These are phyloP conservation scores for Jamesozyma hellenica DNA, from an alignment of 805 yeast species.

Conservation along the genomic window DNA sequence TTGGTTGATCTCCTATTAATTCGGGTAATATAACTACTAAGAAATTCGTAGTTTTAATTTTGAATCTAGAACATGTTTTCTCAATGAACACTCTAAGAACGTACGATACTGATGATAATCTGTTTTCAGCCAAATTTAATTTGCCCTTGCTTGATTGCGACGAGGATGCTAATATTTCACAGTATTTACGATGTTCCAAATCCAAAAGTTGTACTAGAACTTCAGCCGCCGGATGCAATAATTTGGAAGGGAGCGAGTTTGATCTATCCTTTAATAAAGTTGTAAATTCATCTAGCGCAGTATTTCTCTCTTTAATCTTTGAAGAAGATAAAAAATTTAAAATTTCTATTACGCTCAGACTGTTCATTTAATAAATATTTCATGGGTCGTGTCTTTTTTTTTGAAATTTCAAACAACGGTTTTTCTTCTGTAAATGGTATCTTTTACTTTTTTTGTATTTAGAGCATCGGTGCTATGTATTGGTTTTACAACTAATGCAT, in stretches of 20 bases:
- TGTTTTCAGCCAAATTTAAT: conserved; percentile 24
- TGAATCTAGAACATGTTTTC: conserved; percentile 19
- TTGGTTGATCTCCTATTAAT: conserved; percentile 10
- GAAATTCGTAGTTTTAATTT: conserved; percentile 18
- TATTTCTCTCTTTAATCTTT: conserved; percentile 46
- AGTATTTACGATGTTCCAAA: conserved; percentile 29
- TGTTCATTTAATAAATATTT: conserved; percentile 8
- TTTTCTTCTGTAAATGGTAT: no score
- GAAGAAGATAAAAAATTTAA: conserved; percentile 34
- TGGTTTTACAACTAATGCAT: no score
- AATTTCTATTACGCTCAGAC: conserved; percentile 4
- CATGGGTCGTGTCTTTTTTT: neutral
- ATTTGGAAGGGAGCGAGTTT: conserved; percentile 13
- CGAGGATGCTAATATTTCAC: conserved; percentile 6
- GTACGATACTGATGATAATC: conserved; percentile 19
- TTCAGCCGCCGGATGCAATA: conserved; percentile 18
- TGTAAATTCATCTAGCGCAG: conserved; percentile 36
- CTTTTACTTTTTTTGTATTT: no score
- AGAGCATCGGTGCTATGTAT: no score
- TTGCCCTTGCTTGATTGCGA: conserved; percentile 28
- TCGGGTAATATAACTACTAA: conserved; percentile 18
- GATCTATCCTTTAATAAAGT: conserved; percentile 20
- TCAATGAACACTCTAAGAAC: conserved; percentile 24
- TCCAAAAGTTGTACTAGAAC: conserved; percentile 25
- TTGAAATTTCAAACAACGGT: no score